phyloP scores from a whole-genome alignment of 345 rosid species.

The Nephelium lappaceum region DNA sequence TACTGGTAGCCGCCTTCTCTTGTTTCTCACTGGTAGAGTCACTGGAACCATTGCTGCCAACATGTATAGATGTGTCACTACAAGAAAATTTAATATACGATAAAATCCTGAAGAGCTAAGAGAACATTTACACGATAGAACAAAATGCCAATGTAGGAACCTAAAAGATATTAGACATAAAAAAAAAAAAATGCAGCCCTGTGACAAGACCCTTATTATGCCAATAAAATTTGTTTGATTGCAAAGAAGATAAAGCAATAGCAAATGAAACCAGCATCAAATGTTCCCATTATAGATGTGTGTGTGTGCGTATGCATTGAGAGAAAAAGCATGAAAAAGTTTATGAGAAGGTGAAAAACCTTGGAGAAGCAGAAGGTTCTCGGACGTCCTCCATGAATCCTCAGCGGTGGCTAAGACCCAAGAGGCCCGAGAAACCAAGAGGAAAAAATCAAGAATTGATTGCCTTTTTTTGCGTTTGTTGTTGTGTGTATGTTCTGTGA shows the following conservation, averaged over 20 bases:
- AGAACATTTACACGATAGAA: background rate
- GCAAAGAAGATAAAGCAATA: too few species aligned
- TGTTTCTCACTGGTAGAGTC: slow-evolving; percentile 6
- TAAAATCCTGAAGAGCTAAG: background rate
- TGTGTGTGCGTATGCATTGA: background rate
- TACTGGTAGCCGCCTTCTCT: slow-evolving; percentile 25
- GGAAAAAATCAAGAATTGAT: background rate
- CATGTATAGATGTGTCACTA: background rate
- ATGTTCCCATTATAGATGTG: background rate
- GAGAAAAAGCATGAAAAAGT: background rate
- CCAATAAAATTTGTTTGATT: too few species aligned
- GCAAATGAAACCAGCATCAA: background rate
- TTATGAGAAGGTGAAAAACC: slow-evolving; percentile 5
- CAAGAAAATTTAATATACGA: background rate
- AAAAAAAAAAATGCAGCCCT: too few species aligned
- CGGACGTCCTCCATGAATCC: slow-evolving; percentile 17
- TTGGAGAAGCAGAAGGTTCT: slow-evolving; percentile 14
- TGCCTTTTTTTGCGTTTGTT: background rate
- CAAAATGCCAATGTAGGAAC: too few species aligned
- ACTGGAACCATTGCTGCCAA: slow-evolving; percentile 34
- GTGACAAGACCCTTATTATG: too few species aligned
- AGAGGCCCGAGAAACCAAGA: slow-evolving; percentile 19
- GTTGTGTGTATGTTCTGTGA: background rate
- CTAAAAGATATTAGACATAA: background rate
- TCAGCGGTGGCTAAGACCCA: slow-evolving; percentile 13